Conservation (phyloP, 495 filamentous ascomycete species). For the Penicillium malachiteum region DNA sequence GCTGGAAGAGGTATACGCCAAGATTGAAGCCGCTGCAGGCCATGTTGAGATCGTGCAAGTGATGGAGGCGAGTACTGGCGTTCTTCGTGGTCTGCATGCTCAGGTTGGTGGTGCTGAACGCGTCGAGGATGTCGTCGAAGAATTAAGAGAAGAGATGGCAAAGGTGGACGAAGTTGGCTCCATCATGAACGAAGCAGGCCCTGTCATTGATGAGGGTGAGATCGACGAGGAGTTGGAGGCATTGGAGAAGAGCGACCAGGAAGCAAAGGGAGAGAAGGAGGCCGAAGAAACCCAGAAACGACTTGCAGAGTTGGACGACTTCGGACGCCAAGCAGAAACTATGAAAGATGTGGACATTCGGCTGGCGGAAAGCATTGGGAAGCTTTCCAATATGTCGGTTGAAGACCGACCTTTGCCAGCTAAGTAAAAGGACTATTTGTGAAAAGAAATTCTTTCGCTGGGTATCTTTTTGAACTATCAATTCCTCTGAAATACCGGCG, state of each 20-base stretch:
- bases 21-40: slow-evolving; percentile 81
- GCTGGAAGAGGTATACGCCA: slow-evolving; percentile 74
- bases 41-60: slow-evolving; percentile 76
- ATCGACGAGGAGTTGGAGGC: slow-evolving; percentile 86
- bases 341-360: slow-evolving; percentile 29
- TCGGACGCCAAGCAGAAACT: slow-evolving; percentile 29
- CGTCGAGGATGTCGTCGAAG: slow-evolving; percentile 73
- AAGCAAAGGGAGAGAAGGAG: slow-evolving; percentile 53
- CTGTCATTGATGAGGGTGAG: slow-evolving; percentile 73
- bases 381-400: slow-evolving; percentile 45
- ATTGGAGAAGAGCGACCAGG: slow-evolving; percentile 65
- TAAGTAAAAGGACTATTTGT: slow-evolving; percentile 9
- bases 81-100: slow-evolving; percentile 69
- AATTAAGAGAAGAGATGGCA: slow-evolving; percentile 74
- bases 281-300: slow-evolving; percentile 42
- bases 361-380: slow-evolving; percentile 40
- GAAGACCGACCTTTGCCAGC: slow-evolving; percentile 35
- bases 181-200: slow-evolving; percentile 64
- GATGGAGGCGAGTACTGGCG: slow-evolving; percentile 74
- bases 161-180: slow-evolving; percentile 79
- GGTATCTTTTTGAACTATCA: neutral
- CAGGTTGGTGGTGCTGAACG: slow-evolving; percentile 74
- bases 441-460: neutral
- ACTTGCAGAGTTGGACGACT: slow-evolving; percentile 45
- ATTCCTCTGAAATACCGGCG: neutral